A percentile compares a stretch with the other conserved stretches of the same genome.
These are phyloP conservation scores for Stemphylium beticola DNA, from an alignment of 2,329 filamentous ascomycete species.

Conservation along the genomic window DNA sequence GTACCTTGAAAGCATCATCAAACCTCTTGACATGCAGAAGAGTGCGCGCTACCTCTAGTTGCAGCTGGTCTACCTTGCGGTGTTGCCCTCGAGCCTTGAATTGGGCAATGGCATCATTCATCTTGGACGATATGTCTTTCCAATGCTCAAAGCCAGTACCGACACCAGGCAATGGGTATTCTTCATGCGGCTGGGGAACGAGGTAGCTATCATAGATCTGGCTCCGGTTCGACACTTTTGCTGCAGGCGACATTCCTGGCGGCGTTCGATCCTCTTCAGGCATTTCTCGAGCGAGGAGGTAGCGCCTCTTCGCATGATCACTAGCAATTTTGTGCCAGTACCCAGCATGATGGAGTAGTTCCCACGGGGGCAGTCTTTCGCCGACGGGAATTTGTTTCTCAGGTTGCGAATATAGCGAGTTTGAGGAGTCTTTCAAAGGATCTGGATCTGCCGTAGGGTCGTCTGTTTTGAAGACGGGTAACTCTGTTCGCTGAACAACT, in stretches of 20 bases:
- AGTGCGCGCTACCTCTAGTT: constrained; percentile 62
- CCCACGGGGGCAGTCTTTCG: constrained; percentile 63
- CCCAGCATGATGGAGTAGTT: constrained; percentile 66
- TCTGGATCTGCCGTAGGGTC: constrained; percentile 27
- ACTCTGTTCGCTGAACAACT: constrained; percentile 60
- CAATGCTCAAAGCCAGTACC: constrained; percentile 59
- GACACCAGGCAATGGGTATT: constrained; percentile 54
- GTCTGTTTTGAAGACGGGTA: constrained; percentile 53
- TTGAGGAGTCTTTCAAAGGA: constrained; percentile 37
- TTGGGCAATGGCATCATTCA: constrained; percentile 56
- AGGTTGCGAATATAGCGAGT: constrained; percentile 53
- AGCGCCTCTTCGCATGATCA: constrained; percentile 58
- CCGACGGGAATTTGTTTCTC: constrained; percentile 59
- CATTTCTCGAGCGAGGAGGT: constrained; percentile 60
- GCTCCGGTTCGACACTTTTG: constrained; percentile 60
- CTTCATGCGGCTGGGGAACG: constrained; percentile 63
- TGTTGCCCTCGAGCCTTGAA: constrained; percentile 61
- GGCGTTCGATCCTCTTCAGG: constrained; percentile 64
- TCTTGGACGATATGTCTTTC: constrained; percentile 55
- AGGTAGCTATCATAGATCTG: constrained; percentile 66
- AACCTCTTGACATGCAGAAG: constrained; percentile 58
- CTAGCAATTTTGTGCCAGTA: constrained; percentile 66
- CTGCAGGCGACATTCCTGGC: constrained; percentile 62
- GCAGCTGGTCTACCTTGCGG: constrained; percentile 61
- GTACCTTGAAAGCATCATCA: constrained; percentile 57